phyloP scores from a whole-genome alignment of 2,329 filamentous ascomycete genomes.

The Monilinia fructigena region DNA sequence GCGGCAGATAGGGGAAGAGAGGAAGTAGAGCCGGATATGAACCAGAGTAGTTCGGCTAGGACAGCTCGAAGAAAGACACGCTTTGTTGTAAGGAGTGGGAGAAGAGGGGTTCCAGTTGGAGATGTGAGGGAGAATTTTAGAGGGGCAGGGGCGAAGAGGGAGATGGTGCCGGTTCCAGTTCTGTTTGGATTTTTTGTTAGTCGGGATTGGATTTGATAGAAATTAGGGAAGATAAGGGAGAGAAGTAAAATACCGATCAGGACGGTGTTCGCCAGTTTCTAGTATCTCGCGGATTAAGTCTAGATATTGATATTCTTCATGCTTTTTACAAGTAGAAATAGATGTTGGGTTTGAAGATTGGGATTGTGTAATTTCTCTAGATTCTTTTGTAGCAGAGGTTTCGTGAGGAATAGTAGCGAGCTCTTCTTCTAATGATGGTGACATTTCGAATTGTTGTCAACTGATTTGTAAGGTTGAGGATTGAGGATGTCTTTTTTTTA shows the following conservation, averaged over 20 bases:
- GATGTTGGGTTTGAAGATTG: neutral
- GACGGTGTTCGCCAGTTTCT: constrained; percentile 77
- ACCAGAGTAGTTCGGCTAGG: constrained; percentile 93
- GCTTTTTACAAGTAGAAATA: constrained; percentile 39
- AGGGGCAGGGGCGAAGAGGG: constrained; percentile 82
- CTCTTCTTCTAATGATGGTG: constrained; percentile 30
- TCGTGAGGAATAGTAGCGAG: constrained; percentile 7
- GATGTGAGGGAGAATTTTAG: constrained; percentile 82
- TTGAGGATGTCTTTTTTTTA: neutral
- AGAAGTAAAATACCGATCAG: constrained; percentile 63
- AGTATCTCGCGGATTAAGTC: constrained; percentile 85
- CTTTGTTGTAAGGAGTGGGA: constrained; percentile 95
- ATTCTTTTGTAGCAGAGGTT: constrained; percentile 1
- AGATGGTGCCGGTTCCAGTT: constrained; percentile 89
- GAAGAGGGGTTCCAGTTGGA: constrained; percentile 56
- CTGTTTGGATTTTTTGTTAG: constrained; percentile 44
- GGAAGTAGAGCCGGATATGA: constrained; percentile 80
- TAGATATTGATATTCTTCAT: constrained; percentile 95
- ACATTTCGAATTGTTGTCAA: constrained; percentile 23
- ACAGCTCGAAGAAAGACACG: constrained; percentile 91
- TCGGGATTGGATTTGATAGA: constrained; percentile 29
- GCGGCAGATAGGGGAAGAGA: constrained; percentile 72
- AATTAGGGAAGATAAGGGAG: no score
- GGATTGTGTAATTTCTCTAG: neutral
- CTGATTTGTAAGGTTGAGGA: neutral